A percentile compares a stretch with the other conserved stretches of the same genome.
These are phyloP conservation scores for Spergularia azorica DNA, from an alignment of 179 eudicot genomes.

Conservation along the genomic window DNA sequence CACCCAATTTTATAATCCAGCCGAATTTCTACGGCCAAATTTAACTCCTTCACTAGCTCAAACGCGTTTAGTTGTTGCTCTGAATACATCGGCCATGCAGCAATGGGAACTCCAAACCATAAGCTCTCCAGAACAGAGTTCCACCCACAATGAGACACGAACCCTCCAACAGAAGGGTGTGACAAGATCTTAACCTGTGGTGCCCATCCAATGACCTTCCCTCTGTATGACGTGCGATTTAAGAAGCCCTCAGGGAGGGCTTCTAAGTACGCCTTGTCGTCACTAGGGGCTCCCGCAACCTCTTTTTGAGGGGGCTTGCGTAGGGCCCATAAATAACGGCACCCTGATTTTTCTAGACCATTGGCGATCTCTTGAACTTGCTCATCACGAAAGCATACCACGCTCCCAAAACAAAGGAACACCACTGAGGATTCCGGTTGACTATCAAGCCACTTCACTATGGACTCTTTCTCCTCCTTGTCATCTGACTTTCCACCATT, in stretches of 20 bases:
- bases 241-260: constrained; percentile 27
- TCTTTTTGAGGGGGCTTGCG: constrained; percentile 2
- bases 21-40: constrained; percentile 25
- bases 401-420: constrained; percentile 34
- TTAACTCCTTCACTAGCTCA: constrained; percentile 25
- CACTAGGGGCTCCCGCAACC: not conserved
- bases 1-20: constrained; percentile 19
- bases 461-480: not conserved
- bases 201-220: constrained; percentile 26
- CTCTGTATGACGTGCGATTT: not conserved
- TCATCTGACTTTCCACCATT: constrained; percentile 10
- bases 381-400: constrained; percentile 17
- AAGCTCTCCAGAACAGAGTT: constrained; percentile 32
- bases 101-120: constrained; percentile 34
- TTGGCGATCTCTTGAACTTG: constrained; percentile 30
- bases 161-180: constrained; percentile 16
- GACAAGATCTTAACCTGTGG: constrained; percentile 12
- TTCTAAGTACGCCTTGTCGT: not conserved
- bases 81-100: constrained; percentile 25
- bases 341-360: constrained; percentile 19
- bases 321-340: constrained; percentile 32
- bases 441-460: constrained; percentile 25
- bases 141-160: constrained; percentile 32
- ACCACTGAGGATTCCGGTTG: constrained; percentile 28
- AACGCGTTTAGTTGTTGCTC: constrained; percentile 34